These are phyloP conservation scores for Leccinum pachyderme DNA, from an alignment of 1,284 basidiomycete species.

Conservation along the genomic window DNA sequence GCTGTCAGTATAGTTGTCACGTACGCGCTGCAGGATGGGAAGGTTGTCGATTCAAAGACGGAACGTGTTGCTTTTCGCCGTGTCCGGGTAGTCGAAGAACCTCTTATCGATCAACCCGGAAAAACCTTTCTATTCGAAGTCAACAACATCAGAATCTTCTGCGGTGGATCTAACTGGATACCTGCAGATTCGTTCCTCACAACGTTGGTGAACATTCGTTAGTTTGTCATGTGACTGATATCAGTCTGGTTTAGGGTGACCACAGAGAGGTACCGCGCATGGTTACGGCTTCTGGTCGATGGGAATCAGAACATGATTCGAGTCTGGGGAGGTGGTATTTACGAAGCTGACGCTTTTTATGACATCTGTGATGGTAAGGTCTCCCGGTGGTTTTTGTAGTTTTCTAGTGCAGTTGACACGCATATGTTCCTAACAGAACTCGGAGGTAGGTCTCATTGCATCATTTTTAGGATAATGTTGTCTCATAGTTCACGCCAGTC, in stretches of 20 bases:
- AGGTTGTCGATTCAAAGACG: slow-evolving; percentile 47
- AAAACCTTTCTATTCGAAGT: slow-evolving; percentile 85
- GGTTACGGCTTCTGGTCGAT: slow-evolving; percentile 71
- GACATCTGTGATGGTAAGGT: slow-evolving; percentile 71
- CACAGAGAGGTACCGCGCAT: slow-evolving; percentile 58
- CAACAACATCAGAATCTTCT: slow-evolving; percentile 86
- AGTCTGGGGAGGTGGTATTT: slow-evolving; percentile 84
- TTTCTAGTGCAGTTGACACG: slow-evolving; percentile 3
- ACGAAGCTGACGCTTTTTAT: slow-evolving; percentile 77
- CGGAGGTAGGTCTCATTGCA: slow-evolving; percentile 52
- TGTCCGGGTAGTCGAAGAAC: slow-evolving; percentile 71
- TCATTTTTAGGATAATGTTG: neutral
- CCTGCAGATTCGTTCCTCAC: slow-evolving; percentile 88
- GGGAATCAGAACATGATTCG: slow-evolving; percentile 86
- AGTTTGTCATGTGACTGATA: slow-evolving; percentile 2
- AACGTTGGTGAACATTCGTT: slow-evolving; percentile 44
- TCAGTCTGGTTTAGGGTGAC: slow-evolving; percentile 41
- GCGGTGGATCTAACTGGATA: slow-evolving; percentile 92
- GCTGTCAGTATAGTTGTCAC: neutral
- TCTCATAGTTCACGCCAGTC: slow-evolving; percentile 42
- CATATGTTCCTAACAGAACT: slow-evolving; percentile 44
- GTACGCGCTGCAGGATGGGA: slow-evolving; percentile 41
- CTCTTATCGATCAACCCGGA: slow-evolving; percentile 69
- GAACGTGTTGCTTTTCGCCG: slow-evolving; percentile 76
- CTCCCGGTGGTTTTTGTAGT: neutral